Percentiles rank a stretch among this genome's conserved stretches.
Evolutionary conservation across 1,284 basidiomycete genomes (phyloP).

Genomic region (Anthracocystis setariae): DNA sequence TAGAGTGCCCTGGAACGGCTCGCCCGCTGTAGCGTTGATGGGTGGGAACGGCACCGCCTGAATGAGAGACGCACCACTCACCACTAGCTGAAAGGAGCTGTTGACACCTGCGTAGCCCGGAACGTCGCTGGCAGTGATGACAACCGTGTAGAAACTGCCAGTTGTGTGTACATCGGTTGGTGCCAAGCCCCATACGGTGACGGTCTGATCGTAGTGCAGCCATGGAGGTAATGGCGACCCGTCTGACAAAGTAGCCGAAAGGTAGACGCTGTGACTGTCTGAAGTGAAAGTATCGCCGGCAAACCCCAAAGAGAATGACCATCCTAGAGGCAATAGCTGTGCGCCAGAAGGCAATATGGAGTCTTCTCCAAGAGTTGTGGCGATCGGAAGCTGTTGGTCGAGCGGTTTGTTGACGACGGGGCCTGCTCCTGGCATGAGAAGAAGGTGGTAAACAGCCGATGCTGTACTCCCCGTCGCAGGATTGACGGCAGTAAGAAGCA

Average conservation of each 20-base stretch:
- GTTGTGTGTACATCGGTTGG: conserved; percentile 70
- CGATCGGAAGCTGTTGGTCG: conserved; percentile 56
- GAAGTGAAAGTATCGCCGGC: conserved; percentile 75
- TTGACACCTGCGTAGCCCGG: conserved; percentile 55
- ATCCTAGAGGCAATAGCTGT: conserved; percentile 80
- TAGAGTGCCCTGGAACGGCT: conserved; percentile 64
- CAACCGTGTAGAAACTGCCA: conserved; percentile 53
- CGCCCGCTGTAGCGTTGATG: conserved; percentile 74
- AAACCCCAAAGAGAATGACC: conserved; percentile 93
- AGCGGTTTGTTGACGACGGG: conserved; percentile 57
- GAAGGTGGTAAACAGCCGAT: conserved; percentile 37
- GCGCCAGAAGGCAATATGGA: conserved; percentile 59
- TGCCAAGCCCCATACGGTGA: conserved; percentile 83
- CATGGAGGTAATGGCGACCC: conserved; percentile 79
- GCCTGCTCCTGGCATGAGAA: conserved; percentile 50
- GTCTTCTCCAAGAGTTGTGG: conserved; percentile 49
- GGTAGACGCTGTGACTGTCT: conserved; percentile 72
- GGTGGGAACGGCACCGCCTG: conserved; percentile 51
- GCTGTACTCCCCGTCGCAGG: conserved; percentile 27
- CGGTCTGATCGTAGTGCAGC: conserved; percentile 76
- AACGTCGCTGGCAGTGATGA: conserved; percentile 60
- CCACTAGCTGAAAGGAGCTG: conserved; percentile 52
- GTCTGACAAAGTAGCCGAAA: conserved; percentile 75
- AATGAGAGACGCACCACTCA: conserved; percentile 44
- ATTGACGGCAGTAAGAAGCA: conserved; percentile 29